Base-by-base conservation (phyloP, 2,329 filamentous ascomycete species). In the Davidsoniella eucalypti region DNA sequence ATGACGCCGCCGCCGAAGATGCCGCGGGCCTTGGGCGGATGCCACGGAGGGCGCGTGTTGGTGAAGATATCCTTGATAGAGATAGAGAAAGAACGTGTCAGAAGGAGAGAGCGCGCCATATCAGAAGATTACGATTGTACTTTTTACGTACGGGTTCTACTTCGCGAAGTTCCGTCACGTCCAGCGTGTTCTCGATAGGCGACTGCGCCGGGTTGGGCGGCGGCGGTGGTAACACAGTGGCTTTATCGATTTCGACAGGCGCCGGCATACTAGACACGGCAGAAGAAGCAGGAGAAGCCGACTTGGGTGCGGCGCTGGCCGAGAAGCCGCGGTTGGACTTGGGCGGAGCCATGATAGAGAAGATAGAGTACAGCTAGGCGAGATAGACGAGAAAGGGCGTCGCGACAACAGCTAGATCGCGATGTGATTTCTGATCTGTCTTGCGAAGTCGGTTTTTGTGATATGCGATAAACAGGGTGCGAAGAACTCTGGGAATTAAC, bases 1-100 rank as follows among this genome's bases (percentile, higher is more conserved):
- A 98, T 95, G 37, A 93, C 87, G 51, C 84, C 80, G 56, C 88
- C 88, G 62, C 92, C 92, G 61, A 87, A 98, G 65, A 98, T 87
- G 54, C 92, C 92, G 49, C 92, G 80, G 2, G 92, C 92, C 17
- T 87, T 87, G 0, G 85, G 82, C 0, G 92, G 92, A 58, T 93
- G 88, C 88, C 88, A 96, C 54, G 92, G 74, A 18, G 83, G 83
- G 37, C 87, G 83, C 2, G 87, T 85, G 64, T 98, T 98, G 50
- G 92, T 96, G 70, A 92, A 98, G 57, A 96, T 81, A 63, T 94
- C 84, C 81, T 86, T 54, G 10, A 29, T 21, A 7, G 21, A 21
- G 10, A 29, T 21, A 7, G 21, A 21, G 21, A 14, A 17, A 14
- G 21, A 5, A 36, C 5, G 14, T 39, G 16, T 29, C 23, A 44